Evolutionary conservation across 176 grass and related monocot species (phyloP).

Genomic region (Lolium multiflorum): DNA sequence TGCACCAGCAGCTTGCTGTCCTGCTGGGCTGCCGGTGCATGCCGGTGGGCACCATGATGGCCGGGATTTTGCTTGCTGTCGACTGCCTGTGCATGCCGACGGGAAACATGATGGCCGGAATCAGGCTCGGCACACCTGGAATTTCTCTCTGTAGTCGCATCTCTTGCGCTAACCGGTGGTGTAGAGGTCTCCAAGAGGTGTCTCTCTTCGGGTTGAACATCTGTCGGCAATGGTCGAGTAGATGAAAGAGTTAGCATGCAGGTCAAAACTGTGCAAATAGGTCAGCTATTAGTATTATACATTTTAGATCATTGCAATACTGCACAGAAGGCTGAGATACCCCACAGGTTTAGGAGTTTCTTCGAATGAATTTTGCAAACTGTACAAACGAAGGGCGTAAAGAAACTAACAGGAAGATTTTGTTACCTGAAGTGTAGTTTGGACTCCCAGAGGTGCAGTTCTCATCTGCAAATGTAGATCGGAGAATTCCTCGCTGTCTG

Average conservation of each 20-base stretch:
- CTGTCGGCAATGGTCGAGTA: slow-evolving; percentile 34
- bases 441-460: slow-evolving; percentile 40
- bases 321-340: background rate
- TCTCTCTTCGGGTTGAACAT: background rate
- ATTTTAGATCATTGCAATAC: background rate
- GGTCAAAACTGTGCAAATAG: background rate
- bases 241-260: slow-evolving; percentile 1
- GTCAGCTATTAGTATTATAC: background rate
- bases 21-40: slow-evolving; percentile 34
- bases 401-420: background rate
- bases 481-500: slow-evolving; percentile 41
- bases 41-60: background rate
- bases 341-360: background rate
- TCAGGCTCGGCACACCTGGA: slow-evolving; percentile 9
- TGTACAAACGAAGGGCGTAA: background rate
- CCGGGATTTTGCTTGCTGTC: slow-evolving; percentile 2
- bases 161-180: slow-evolving; percentile 6
- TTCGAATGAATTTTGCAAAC: background rate
- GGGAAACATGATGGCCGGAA: background rate
- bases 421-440: slow-evolving; percentile 48
- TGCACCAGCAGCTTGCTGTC: slow-evolving; percentile 14
- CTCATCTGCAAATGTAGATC: slow-evolving; percentile 53
- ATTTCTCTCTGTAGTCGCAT: slow-evolving; percentile 6
- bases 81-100: background rate
- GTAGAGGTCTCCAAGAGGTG: background rate